These are phyloP conservation scores for Pulveroboletus sp. DNA, from an alignment of 768 basidiomycete genomes.

Conservation along the genomic window DNA sequence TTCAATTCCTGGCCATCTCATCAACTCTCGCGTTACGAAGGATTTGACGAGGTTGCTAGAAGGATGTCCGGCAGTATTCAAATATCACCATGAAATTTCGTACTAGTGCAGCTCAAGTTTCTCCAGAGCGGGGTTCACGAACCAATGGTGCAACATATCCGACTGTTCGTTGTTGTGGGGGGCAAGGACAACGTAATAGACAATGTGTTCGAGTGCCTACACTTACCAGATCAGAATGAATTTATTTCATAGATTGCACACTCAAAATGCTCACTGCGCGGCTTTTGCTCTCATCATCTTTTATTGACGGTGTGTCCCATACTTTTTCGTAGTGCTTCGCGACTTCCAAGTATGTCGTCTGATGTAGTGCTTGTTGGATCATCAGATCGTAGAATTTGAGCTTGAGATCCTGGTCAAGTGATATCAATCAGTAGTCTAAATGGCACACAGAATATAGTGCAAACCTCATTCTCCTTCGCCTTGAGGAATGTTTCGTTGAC, in stretches of 20 bases:
- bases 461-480: constrained; percentile 81
- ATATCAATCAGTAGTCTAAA: neutral
- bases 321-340: constrained; percentile 95
- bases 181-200: constrained; percentile 90
- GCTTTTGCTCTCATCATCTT: constrained; percentile 73
- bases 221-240: constrained; percentile 1
- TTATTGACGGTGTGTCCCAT: constrained; percentile 95
- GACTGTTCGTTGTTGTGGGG: constrained; percentile 96
- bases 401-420: constrained; percentile 74
- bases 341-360: constrained; percentile 83
- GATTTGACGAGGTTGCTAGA: constrained; percentile 87
- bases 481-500: constrained; percentile 92
- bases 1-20: constrained; percentile 96
- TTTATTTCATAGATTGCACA: neutral
- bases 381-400: constrained; percentile 94
- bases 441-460: constrained; percentile 12
- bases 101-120: constrained; percentile 87
- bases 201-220: constrained; percentile 90
- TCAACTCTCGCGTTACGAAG: constrained; percentile 87
- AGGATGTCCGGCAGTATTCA: constrained; percentile 10
- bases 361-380: constrained; percentile 89
- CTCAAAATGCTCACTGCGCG: constrained; percentile 46
- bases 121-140: constrained; percentile 67
- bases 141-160: constrained; percentile 90
- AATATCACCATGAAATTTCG: constrained; percentile 15